These are phyloP conservation scores for Tetrahymena malaccensis DNA, from an alignment of 73 alveolate species.

Conservation along the genomic window DNA sequence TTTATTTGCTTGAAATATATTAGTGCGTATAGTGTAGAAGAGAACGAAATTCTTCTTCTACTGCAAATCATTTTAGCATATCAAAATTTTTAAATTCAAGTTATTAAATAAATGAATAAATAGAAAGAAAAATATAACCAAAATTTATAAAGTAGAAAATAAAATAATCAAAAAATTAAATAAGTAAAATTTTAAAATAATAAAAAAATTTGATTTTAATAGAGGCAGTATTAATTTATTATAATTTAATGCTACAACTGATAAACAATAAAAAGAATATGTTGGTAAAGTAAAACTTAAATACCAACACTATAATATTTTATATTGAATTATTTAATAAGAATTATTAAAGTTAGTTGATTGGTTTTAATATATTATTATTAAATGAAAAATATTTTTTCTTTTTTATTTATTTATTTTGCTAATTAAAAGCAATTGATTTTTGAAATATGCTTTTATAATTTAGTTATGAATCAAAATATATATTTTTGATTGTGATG, in stretches of 20 bases:
- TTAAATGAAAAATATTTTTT: neutral
- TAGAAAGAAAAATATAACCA: too few relatives aligned
- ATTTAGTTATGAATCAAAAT: too few relatives aligned
- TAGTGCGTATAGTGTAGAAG: too few relatives aligned
- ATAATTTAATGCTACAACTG: neutral
- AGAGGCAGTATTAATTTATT: neutral
- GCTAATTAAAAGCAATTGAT: neutral
- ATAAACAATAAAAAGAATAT: neutral
- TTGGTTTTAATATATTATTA: too few relatives aligned
- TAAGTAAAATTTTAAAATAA: too few relatives aligned
- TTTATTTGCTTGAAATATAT: neutral
- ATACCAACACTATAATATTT: neutral
- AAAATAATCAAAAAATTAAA: too few relatives aligned
- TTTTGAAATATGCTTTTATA: neutral
- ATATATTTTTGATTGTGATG: too few relatives aligned
- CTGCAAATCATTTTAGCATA: neutral
- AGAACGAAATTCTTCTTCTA: neutral
- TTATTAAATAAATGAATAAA: too few relatives aligned
- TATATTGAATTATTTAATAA: too few relatives aligned
- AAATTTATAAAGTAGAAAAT: neutral
- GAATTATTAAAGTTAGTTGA: neutral
- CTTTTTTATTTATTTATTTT: too few relatives aligned
- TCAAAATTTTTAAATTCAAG: neutral
- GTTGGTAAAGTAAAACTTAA: neutral
- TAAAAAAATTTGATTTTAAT: too few relatives aligned